phyloP scores from a whole-genome alignment of 192 early-diverging fungal genomes.

The Allomyces macrogynus region DNA sequence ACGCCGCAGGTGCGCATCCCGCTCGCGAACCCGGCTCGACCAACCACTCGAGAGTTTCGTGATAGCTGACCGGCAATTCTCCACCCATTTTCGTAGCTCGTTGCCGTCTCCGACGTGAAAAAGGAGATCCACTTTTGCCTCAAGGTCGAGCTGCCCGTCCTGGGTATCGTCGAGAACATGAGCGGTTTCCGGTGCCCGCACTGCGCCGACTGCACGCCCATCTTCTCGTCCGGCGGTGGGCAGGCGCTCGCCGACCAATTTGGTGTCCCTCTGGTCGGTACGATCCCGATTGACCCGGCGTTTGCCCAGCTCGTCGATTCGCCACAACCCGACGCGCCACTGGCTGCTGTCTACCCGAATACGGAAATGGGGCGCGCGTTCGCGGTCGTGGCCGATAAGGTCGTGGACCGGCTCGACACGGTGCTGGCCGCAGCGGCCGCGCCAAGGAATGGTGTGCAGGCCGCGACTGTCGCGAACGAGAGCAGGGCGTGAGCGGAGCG shows the following conservation, averaged over 20 bases:
- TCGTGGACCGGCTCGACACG: too few relatives aligned
- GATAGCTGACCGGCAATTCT: not conserved
- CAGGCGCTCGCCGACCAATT: not conserved
- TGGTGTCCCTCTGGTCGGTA: not conserved
- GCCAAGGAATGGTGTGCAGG: too few relatives aligned
- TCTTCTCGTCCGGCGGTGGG: not conserved
- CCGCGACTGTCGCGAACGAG: too few relatives aligned
- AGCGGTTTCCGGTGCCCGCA: slow-evolving; percentile 86
- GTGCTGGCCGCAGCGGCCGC: too few relatives aligned
- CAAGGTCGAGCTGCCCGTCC: slow-evolving; percentile 68
- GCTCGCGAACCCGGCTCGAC: too few relatives aligned
- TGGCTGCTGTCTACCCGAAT: too few relatives aligned
- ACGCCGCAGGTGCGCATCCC: slow-evolving; percentile 62
- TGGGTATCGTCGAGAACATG: slow-evolving; percentile 96
- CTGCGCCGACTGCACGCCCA: slow-evolving; percentile 22
- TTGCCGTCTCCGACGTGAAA: slow-evolving; percentile 74
- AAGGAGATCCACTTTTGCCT: slow-evolving; percentile 94
- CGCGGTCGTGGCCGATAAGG: too few relatives aligned
- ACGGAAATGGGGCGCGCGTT: too few relatives aligned
- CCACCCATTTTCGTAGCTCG: slow-evolving; percentile 24
- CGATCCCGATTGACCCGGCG: not conserved
- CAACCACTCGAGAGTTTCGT: not conserved
- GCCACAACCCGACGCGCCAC: not conserved
- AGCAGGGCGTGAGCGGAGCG: too few relatives aligned
- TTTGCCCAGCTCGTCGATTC: not conserved